A percentile compares a stretch with the other conserved stretches of the same genome.
phyloP scores from a whole-genome alignment of 2,329 filamentous ascomycete genomes.

The Aspergillus chevalieri region DNA sequence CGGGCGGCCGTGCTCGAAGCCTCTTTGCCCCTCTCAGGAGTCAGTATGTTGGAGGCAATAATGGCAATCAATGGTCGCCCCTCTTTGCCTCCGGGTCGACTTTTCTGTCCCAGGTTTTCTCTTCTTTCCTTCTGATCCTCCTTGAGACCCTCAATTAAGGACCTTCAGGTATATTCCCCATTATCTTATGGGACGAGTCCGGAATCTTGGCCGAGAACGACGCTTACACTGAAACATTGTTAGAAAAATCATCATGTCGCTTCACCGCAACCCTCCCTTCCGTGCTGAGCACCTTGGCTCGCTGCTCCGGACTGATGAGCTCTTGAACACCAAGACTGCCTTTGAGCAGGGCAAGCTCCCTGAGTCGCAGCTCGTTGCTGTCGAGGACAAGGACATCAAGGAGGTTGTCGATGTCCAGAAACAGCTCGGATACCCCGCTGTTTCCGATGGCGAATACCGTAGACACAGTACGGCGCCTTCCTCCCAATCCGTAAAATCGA shows the following conservation, averaged over 20 bases:
- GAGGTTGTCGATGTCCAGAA: conserved; percentile 61
- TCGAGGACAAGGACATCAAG: conserved; percentile 61
- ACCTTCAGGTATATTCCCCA: background rate
- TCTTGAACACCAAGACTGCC: conserved; percentile 55
- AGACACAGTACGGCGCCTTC: conserved; percentile 32
- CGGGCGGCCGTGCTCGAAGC: background rate
- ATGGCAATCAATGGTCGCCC: background rate
- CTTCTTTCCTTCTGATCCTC: background rate
- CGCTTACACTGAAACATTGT: background rate
- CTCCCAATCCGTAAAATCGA: background rate
- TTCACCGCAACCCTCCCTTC: conserved; percentile 53
- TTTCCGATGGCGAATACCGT: conserved; percentile 65
- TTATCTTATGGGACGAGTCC: background rate
- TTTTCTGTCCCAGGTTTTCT: too few species aligned
- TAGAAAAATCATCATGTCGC: conserved; percentile 21
- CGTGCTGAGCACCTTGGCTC: conserved; percentile 69
- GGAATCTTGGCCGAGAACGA: background rate
- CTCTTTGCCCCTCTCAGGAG: background rate
- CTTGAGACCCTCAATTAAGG: background rate
- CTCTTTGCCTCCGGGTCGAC: too few species aligned
- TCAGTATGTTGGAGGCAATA: background rate
- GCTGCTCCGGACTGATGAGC: conserved; percentile 58
- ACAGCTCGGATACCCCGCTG: conserved; percentile 55
- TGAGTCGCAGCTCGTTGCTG: conserved; percentile 50
- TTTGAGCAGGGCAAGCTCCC: conserved; percentile 51